Percentiles rank a stretch among this genome's conserved stretches.
Conservation (phyloP, 1,284 basidiomycete species). For the Tilletia walkeri region DNA sequence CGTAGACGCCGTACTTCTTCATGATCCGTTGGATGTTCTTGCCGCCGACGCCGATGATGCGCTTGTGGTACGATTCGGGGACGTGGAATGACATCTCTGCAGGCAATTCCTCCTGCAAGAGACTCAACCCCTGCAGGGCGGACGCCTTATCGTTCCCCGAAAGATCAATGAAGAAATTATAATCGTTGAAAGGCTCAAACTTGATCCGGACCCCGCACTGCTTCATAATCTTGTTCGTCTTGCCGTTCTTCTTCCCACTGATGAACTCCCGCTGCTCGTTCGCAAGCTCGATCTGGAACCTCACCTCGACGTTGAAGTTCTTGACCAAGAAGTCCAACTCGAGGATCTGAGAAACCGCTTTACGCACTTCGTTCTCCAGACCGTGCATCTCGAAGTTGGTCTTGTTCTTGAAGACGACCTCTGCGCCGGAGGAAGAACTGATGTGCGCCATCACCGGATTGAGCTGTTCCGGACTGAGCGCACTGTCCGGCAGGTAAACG, state of each 20-base stretch:
- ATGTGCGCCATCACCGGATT: constrained; percentile 82
- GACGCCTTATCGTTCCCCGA: constrained; percentile 60
- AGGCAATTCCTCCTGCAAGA: constrained; percentile 92
- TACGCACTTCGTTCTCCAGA: constrained; percentile 85
- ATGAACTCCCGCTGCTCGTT: constrained; percentile 99
- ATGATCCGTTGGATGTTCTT: constrained; percentile 99
- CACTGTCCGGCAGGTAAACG: constrained; percentile 72
- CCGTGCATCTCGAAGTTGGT: constrained; percentile 98
- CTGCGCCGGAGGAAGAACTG: constrained; percentile 81
- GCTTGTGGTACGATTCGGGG: constrained; percentile 96
- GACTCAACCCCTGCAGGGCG: constrained; percentile 79
- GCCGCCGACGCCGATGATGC: constrained; percentile 97
- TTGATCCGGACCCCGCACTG: constrained; percentile 84
- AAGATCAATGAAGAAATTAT: constrained; percentile 95
- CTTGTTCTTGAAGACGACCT: constrained; percentile 85
- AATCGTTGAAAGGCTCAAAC: constrained; percentile 97
- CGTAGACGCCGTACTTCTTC: constrained; percentile 99
- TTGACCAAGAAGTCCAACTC: constrained; percentile 82
- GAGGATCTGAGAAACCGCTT: constrained; percentile 79
- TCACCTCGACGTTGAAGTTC: constrained; percentile 93
- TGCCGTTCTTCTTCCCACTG: constrained; percentile 58
- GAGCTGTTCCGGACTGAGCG: constrained; percentile 79
- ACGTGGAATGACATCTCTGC: constrained; percentile 99
- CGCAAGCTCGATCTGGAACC: constrained; percentile 96
- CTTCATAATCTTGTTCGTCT: constrained; percentile 62